Evolutionary conservation across 352 stramenopile species (phyloP), one percentile per base, ranked within the genome.

Genomic region (Thraustochytrium striatum): DNA sequence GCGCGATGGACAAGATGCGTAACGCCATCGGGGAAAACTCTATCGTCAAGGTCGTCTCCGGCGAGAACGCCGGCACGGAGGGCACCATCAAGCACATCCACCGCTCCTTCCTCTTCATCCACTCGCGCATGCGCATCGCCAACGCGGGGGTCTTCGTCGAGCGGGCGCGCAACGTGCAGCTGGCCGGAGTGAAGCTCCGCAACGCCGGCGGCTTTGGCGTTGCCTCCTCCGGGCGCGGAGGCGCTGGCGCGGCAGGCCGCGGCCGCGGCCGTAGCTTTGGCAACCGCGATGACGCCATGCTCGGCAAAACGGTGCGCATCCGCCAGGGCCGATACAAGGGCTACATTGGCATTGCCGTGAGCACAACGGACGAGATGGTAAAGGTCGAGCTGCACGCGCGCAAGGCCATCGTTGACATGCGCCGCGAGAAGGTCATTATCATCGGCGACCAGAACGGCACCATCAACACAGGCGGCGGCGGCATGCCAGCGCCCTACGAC

Each of bases 21-120:
- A 94, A 94, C 80, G 89, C 93, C 75, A 88, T 95, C 50, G 92
- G 88, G 57, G 88, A 94, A 58, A 90, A 90, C 13, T 89, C 93
- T 81, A 93, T 94, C 88, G 90, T 94, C 52, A 93, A 93, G 62
- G 88, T 95, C 25, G 87, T 94, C 16, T 90, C 94, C 79, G 90
- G 90, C 1, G 85, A 88, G 3, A 91, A 92, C 68, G 78, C 86
- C 9, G 89, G 90, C 33, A 88, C 93, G 82, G 92, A 88, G 52
- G 90, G 90, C n/a, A 95, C 89, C 0, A 89, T 95, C 47, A 94
- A 94, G 80, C 90, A 94, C 83, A 94, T 95, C 70, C 93, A 94
- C 79, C 85, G 90, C 28, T 92, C 88, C 3, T 94, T 91, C 44
- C 84, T 95, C 30, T 95, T 94, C 70, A 68, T 95, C 79, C 90